phyloP scores from a whole-genome alignment of 2,329 filamentous ascomycete genomes.

The Xylaria sp. region DNA sequence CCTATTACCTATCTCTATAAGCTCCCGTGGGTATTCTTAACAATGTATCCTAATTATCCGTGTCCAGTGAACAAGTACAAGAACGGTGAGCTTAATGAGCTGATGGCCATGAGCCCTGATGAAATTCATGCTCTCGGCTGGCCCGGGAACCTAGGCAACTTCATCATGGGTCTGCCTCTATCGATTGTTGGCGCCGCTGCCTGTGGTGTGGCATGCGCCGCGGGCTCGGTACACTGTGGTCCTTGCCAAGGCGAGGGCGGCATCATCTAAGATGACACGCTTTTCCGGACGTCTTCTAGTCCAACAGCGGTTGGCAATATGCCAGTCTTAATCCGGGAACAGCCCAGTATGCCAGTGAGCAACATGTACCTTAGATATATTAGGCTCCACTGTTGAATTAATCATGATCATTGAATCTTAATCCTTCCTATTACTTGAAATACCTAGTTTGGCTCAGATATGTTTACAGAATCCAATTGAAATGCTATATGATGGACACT shows the following conservation, averaged over 20 bases:
- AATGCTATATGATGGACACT: background rate
- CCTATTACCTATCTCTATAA: background rate
- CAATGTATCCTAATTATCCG: background rate
- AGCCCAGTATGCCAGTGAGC: background rate
- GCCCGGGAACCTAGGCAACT: background rate
- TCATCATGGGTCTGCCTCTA: background rate
- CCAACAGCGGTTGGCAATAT: background rate
- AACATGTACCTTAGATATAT: background rate
- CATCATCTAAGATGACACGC: background rate
- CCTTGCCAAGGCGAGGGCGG: constrained; percentile 1
- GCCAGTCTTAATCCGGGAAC: background rate
- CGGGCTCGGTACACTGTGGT: background rate
- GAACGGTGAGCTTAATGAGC: background rate
- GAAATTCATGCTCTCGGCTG: background rate
- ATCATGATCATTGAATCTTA: background rate
- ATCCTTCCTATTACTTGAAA: background rate
- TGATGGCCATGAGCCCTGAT: background rate
- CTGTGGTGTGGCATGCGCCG: background rate
- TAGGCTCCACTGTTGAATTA: background rate
- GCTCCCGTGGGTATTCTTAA: background rate
- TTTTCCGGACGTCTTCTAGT: background rate
- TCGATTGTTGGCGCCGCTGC: background rate
- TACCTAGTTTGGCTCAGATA: background rate
- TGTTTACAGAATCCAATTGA: background rate
- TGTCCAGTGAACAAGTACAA: background rate